phyloP scores from a whole-genome alignment of 805 yeast genomes.

The Wickerhamomyces queroliae region DNA sequence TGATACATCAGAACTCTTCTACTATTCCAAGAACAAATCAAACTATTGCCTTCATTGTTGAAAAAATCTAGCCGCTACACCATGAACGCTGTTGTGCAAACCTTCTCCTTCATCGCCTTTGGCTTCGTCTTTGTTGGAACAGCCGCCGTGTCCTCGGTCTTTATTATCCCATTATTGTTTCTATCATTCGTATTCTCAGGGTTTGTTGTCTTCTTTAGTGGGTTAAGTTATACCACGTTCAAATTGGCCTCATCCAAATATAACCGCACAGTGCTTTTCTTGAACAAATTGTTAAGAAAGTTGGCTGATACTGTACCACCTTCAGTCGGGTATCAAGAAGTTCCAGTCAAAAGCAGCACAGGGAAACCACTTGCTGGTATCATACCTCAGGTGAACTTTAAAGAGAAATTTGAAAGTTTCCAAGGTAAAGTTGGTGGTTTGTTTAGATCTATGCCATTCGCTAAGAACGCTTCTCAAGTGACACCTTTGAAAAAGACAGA shows the following conservation, averaged over 20 bases:
- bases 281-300: constrained; percentile 19
- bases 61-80: not conserved
- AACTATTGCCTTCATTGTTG: not conserved
- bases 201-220: constrained; percentile 19
- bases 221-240: constrained; percentile 19
- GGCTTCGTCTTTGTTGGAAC: constrained; percentile 4
- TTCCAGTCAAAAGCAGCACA: not conserved
- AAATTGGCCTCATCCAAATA: constrained; percentile 20
- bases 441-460: not conserved
- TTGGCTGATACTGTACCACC: constrained; percentile 24
- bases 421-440: not conserved
- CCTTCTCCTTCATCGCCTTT: constrained; percentile 14
- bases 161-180: constrained; percentile 17
- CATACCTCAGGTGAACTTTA: not conserved
- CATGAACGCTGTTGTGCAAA: constrained; percentile 9
- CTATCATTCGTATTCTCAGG: constrained; percentile 21
- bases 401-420: not conserved
- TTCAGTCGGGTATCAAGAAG: constrained; percentile 21
- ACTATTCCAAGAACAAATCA: not conserved
- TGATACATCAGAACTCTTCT: not conserved
- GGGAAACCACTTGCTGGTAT: not conserved
- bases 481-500: too few relatives aligned
- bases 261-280: constrained; percentile 18
- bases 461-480: too few relatives aligned
- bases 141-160: constrained; percentile 10